Base-by-base conservation (phyloP, 1,284 basidiomycete species). In the Tilletiopsis washingtonensis region DNA sequence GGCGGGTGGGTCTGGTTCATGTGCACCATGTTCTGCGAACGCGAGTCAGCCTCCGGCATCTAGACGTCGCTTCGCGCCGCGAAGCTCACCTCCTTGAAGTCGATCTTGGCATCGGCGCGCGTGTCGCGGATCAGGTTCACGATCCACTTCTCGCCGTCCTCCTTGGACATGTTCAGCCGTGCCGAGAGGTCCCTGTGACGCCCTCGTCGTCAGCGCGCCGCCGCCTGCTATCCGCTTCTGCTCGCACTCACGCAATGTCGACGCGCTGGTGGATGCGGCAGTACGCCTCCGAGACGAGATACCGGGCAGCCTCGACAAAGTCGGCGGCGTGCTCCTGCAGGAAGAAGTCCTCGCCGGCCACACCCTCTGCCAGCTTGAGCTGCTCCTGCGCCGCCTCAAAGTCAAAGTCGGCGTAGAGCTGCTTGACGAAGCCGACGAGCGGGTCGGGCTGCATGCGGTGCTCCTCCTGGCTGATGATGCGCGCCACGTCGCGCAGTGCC, bases 111-210 rank as follows among this genome's bases (percentile, higher is more conserved):
- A 68, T 98, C 90, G 82, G 94, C 89, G 49, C 89, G 82, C 23
- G 91, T 94, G 75, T 97, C 94, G 44, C 91, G 83, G 67, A 97
- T 93, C 53, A 97, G 84, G 78, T 94, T 96, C 66, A 96, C 93
- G 61, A 98, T 93, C 93, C 93, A 98, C 75, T 94, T 94, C 74
- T 97, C 93, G 51, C 93, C 94, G 69, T 97, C 93, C 64, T 91
- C 90, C 48, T 80, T 82, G 21, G 86, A 85, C 49, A 97, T 81
- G 75, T 96, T 96, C 32, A 98, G 80, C 12, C 91, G 84, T 69
- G 88, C 84, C 15, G 91, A 93, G 26, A 98, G 81, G 71, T 96
- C 90, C 86, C n/a, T n/a, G n/a, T n/a, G n/a, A n/a, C n/a, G n/a
- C n/a, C n/a, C n/a, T n/a, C n/a, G n/a, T n/a, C n/a, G n/a, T n/a